phyloP scores from a whole-genome alignment of 768 basidiomycete species.

The Russula emetica region DNA sequence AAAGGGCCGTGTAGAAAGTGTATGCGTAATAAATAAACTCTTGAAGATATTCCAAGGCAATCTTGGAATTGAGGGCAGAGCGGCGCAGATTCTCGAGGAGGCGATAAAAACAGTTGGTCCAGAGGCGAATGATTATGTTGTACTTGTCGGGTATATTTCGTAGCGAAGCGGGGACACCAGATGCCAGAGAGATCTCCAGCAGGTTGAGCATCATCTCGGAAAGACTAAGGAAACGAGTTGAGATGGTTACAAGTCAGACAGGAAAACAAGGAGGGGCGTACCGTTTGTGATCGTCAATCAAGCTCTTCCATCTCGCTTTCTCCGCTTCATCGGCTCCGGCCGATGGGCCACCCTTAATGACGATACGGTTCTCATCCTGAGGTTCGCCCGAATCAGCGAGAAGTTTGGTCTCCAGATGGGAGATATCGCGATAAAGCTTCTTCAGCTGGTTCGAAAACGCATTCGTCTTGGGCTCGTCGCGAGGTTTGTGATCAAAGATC shows the following conservation, averaged over 20 bases:
- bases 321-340: constrained; percentile 56
- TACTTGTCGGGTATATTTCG: constrained; percentile 90
- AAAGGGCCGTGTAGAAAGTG: constrained; percentile 83
- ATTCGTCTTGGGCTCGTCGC: constrained; percentile 51
- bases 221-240: constrained; percentile 49
- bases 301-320: constrained; percentile 70
- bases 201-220: constrained; percentile 89
- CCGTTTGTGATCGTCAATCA: constrained; percentile 81
- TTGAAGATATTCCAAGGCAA: constrained; percentile 86
- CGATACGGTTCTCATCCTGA: constrained; percentile 41
- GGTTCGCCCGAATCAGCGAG: constrained; percentile 58
- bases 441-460: constrained; percentile 74
- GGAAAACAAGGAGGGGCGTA: constrained; percentile 38
- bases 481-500: constrained; percentile 53
- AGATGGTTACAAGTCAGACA: constrained; percentile 7
- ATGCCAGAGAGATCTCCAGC: constrained; percentile 78
- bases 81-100: constrained; percentile 87
- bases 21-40: constrained; percentile 96
- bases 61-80: constrained; percentile 61
- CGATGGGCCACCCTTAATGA: constrained; percentile 30
- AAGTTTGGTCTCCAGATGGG: constrained; percentile 71
- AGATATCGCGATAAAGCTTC: constrained; percentile 77
- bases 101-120: constrained; percentile 88
- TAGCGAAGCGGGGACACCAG: constrained; percentile 81
- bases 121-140: constrained; percentile 92